Conservation (phyloP, 1,284 basidiomycete genomes). For the Rugosomyces carneus region DNA sequence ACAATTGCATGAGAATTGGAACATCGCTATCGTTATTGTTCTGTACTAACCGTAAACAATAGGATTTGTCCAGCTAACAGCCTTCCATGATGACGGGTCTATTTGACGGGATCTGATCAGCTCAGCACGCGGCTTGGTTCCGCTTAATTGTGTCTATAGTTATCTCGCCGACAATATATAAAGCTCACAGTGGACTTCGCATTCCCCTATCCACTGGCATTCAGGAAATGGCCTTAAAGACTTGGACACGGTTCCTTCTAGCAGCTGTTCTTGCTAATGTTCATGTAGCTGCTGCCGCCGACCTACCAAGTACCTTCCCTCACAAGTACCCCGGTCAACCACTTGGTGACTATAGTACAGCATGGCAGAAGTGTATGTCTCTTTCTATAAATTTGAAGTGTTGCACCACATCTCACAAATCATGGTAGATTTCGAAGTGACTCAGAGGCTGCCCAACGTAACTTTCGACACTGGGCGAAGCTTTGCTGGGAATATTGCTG, state of each 20-base stretch:
- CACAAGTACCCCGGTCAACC: constrained; percentile 50
- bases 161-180: constrained; percentile 5
- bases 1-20: constrained; percentile 13
- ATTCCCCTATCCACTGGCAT: background rate
- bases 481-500: constrained; percentile 65
- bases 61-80: background rate
- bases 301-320: constrained; percentile 40
- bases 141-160: constrained; percentile 1
- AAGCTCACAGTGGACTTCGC: background rate
- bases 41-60: background rate
- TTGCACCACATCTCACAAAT: background rate
- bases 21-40: background rate
- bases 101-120: background rate
- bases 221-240: constrained; percentile 12
- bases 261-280: constrained; percentile 13
- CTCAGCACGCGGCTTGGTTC: background rate
- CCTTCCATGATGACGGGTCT: background rate
- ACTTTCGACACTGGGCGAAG: constrained; percentile 50
- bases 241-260: constrained; percentile 16
- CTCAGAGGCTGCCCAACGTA: constrained; percentile 52
- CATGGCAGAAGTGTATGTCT: constrained; percentile 58
- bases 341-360: constrained; percentile 43
- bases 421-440: constrained; percentile 49
- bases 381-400: constrained; percentile 8
- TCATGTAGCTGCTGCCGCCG: constrained; percentile 15